A percentile compares a stretch with the other conserved stretches of the same genome.
phyloP scores from a whole-genome alignment of 2,329 filamentous ascomycete genomes.

The Penicillium vulpinum region DNA sequence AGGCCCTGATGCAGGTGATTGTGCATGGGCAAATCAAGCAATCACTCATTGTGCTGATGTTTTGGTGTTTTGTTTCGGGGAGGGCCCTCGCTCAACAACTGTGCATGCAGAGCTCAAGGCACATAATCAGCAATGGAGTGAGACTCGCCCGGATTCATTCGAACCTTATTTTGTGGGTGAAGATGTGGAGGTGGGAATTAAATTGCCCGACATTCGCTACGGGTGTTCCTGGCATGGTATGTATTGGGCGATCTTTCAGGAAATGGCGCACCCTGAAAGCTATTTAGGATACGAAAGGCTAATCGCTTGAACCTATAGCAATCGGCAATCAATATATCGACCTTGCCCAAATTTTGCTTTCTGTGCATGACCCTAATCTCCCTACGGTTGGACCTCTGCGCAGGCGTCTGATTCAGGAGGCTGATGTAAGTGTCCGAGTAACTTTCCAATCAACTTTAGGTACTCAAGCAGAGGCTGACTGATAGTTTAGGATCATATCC shows the following conservation, averaged over 20 bases:
- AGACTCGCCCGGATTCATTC: slow-evolving; percentile 22
- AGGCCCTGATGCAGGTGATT: slow-evolving; percentile 42
- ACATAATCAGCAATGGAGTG: slow-evolving; percentile 22
- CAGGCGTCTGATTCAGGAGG: slow-evolving; percentile 13
- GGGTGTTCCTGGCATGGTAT: slow-evolving; percentile 29
- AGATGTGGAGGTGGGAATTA: slow-evolving; percentile 13
- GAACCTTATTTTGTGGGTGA: slow-evolving; percentile 25
- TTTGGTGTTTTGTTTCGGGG: slow-evolving; percentile 27
- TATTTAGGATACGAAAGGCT: not conserved
- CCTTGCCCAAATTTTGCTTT: slow-evolving; percentile 19
- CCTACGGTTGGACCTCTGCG: slow-evolving; percentile 20
- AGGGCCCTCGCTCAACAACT: slow-evolving; percentile 10
- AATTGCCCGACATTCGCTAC: slow-evolving; percentile 26
- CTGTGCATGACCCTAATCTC: slow-evolving; percentile 18
- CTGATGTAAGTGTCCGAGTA: slow-evolving; percentile 18
- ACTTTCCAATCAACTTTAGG: not conserved
- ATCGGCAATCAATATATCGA: slow-evolving; percentile 28
- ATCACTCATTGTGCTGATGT: slow-evolving; percentile 34
- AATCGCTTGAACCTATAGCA: slow-evolving; percentile 4
- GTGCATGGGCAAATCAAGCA: slow-evolving; percentile 45
- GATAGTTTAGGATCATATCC: slow-evolving; percentile 18
- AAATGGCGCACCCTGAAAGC: not conserved
- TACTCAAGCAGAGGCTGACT: not conserved
- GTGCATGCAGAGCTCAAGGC: slow-evolving; percentile 18
- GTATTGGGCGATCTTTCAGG: not conserved